Evolutionary conservation across 345 rosid species (phyloP), one percentile per base, ranked within the genome.

Genomic region (Carallia pectinifolia): DNA sequence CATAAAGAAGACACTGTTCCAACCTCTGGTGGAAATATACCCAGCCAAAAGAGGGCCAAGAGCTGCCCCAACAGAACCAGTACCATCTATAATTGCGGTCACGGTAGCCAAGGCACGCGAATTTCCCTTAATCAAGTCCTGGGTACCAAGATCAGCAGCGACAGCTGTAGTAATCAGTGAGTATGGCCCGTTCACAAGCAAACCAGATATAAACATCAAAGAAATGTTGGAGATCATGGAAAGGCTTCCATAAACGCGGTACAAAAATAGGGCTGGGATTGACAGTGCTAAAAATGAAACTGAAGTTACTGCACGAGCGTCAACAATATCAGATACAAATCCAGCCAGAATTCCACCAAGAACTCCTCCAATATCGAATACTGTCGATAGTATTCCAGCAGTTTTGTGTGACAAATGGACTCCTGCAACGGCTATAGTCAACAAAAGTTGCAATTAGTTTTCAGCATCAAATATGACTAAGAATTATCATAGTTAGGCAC

Each of bases 91-190:
- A 48, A 94, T 91, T 59, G 97, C 97, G 3, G 93, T 82, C 65
- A 94, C 97, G 0, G 98, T 94, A 1, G 98, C 98, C 59, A 91
- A 80, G 17, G 93, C 97, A 7, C 98, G 84, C 15, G 91, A 80
- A 69, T 91, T 94, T 54, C 97, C 97, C 76, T 76, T 85, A 62
- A 84, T 79, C 52, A 70, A 67, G 58, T 81, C 91, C 80, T 94
- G 98, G 23, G 96, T 91, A 53, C 98, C 98, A 27, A 94, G 96
- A 86, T 94, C 98, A 71, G 97, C 85, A 54, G 97, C 93, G 36
- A 94, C 98, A 1, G 98, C 97, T 36, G 97, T 88, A 5, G 98
- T 94, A 59, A 94, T 94, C 16, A 94, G 88, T 31, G 97, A 76
- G 73, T 88, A 91, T 0, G 98, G 96, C 61, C 93, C 96, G 44